Conservation (phyloP, 768 basidiomycete genomes). For the Pholiota conissans region DNA sequence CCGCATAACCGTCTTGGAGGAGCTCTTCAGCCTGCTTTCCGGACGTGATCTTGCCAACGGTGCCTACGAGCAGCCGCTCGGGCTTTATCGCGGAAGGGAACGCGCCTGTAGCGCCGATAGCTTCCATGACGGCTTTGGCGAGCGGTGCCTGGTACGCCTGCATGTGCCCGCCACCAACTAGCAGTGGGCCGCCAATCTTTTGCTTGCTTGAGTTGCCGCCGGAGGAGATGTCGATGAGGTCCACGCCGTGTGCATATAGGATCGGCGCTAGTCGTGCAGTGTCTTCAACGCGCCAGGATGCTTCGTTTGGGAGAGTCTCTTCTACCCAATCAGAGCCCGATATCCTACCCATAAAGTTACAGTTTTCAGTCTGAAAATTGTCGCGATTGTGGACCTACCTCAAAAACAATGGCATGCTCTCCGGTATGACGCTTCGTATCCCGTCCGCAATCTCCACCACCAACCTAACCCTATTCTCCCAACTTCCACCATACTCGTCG, state of each 20-base stretch:
- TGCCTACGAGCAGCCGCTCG: constrained; percentile 38
- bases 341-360: constrained; percentile 49
- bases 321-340: constrained; percentile 75
- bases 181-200: constrained; percentile 28
- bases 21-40: constrained; percentile 58
- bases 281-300: constrained; percentile 70
- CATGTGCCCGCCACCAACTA: not conserved
- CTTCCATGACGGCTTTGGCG: constrained; percentile 52
- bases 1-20: constrained; percentile 57
- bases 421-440: constrained; percentile 58
- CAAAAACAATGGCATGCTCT: constrained; percentile 68
- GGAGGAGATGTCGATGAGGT: constrained; percentile 71
- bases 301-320: constrained; percentile 53
- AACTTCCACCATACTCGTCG: constrained; percentile 68
- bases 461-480: constrained; percentile 69
- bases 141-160: constrained; percentile 54
- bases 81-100: not conserved
- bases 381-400: constrained; percentile 43
- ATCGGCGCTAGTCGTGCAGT: constrained; percentile 59
- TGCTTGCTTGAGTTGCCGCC: constrained; percentile 57
- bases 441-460: constrained; percentile 64
- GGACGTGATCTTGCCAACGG: constrained; percentile 54
- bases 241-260: constrained; percentile 65
- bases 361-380: not conserved
- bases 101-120: constrained; percentile 26